Percentiles rank a stretch among this genome's conserved stretches.
phyloP scores from a whole-genome alignment of 345 rosid species.

The Raphanus sativus region DNA sequence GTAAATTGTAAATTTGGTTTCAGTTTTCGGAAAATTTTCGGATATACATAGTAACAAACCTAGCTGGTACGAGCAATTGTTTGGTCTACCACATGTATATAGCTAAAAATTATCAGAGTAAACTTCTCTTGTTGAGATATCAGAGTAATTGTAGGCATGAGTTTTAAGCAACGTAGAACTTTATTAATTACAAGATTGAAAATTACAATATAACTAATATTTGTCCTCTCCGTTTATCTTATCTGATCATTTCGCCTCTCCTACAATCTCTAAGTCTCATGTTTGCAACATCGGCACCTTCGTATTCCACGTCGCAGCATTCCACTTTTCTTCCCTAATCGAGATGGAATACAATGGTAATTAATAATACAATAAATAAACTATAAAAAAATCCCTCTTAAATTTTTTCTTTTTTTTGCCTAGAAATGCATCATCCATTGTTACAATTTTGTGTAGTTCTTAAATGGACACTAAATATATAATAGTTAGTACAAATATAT shows the following conservation, averaged over 20 bases:
- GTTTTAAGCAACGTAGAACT: not conserved
- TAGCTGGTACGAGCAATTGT: no score
- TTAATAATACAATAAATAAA: not conserved
- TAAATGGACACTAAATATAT: not conserved
- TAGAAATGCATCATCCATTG: not conserved
- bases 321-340: conserved; percentile 52
- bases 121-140: not conserved
- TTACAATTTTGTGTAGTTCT: not conserved
- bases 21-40: no score
- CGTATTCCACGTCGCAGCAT: conserved; percentile 55
- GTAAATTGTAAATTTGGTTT: no score
- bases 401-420: not conserved
- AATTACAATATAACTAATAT: not conserved
- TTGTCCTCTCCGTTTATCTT: not conserved
- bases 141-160: not conserved
- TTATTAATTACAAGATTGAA: not conserved
- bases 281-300: conserved; percentile 29
- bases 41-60: no score
- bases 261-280: conserved; percentile 50
- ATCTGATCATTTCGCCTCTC: conserved; percentile 52
- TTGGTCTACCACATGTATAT: not conserved
- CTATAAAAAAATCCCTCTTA: no score
- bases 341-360: not conserved
- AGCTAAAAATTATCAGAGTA: not conserved
- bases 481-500: no score